Base-by-base conservation (phyloP, 2,329 filamentous ascomycete species). In the Fusarium musae region DNA sequence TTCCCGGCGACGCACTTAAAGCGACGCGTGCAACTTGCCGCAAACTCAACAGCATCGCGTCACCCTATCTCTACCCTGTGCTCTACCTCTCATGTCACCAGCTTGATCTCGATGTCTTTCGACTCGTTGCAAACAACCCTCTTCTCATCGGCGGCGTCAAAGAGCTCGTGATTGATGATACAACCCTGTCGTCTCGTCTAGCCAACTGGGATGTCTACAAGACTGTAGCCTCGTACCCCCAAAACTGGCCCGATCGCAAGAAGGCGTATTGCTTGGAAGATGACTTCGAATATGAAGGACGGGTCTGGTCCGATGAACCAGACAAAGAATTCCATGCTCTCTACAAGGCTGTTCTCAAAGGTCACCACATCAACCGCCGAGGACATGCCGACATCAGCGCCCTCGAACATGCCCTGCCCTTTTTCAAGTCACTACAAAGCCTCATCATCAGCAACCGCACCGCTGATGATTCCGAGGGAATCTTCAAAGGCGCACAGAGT, bases 201-300 rank as follows among this genome's bases (percentile, higher is more conserved):
- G 28, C n/a, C 5, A 0, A 26, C 28, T 46, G 53, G 53, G 6
- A 32, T 12, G 9, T 44, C 0, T 57, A 57, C 52, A 28, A 1
- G 0, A n/a, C 52, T 3, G 0, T 43, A 2, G 54, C 54, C 2
- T 44, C 37, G 0, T 30, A 56, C 11, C 11, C 19, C 0, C 19
- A 15, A 0, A 9, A 5, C 0, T 42, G 53, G 37, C 21, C 36
- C 3, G 2, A 32, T 0, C 28, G 26, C 0, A 40, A 42, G 28
- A 40, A 5, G 10, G 1, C 26, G 3, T 40, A 56, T 17, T 0
- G 2, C 4, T 50, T 7, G 47, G 12, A 2, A 13, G 12, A 6
- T 9, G 3, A 26, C 26, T 34, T 50, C 11, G 21, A 34, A 0
- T 1, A 50, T 1, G 30, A 13, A 13, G 17, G 12, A 0, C n/a